Base-by-base conservation (phyloP, 2,329 filamentous ascomycete species). In the Fusarium beomiforme region DNA sequence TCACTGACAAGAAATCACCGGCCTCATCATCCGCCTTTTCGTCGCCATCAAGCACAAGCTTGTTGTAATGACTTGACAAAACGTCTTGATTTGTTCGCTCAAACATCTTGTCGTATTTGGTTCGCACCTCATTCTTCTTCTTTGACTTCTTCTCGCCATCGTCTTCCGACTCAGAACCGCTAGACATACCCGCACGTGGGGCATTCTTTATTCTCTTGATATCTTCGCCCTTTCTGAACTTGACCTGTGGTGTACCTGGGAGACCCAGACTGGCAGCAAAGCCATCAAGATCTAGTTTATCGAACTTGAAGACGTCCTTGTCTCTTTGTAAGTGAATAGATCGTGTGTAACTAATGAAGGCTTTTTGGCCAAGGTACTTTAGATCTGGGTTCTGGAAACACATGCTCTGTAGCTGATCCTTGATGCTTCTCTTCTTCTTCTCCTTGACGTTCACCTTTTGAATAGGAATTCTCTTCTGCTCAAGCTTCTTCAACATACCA, bases 21-120 rank as follows among this genome's bases (percentile, higher is more conserved):
- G 91, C 89, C 8, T 86, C 88, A 58, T 89, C 87, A 6, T 79
- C 85, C 6, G 77, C 86, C 13, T 74, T 88, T 64, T 86, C 80
- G 9, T 82, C 80, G 5, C 81, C 90, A 41, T 91, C 87, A 54
- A 86, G 86, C 66, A 98, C 90, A 70, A 99, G 87, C 78, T 95
- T 97, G 65, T 90, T 89, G 84, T 98, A 98, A 82, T 99, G 96
- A 60, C 92, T 90, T n/a, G 95, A 95, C 71, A 99, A 83, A 34
- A 99, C 93, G 78, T 98, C 95, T 81, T 98, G 95, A 81, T 99
- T 99, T 75, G 92, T 93, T 67, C 96, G 88, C 84, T 98, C 95
- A 81, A 98, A 98, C 96, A 99, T 98, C 75, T 94, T 92, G 81
- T 99, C 94, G 79, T 97, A 97, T 81, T 97, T 98, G 34, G 97